These are phyloP conservation scores for Aureobasidium namibiae DNA, from an alignment of 2,329 filamentous ascomycete genomes.

Conservation along the genomic window DNA sequence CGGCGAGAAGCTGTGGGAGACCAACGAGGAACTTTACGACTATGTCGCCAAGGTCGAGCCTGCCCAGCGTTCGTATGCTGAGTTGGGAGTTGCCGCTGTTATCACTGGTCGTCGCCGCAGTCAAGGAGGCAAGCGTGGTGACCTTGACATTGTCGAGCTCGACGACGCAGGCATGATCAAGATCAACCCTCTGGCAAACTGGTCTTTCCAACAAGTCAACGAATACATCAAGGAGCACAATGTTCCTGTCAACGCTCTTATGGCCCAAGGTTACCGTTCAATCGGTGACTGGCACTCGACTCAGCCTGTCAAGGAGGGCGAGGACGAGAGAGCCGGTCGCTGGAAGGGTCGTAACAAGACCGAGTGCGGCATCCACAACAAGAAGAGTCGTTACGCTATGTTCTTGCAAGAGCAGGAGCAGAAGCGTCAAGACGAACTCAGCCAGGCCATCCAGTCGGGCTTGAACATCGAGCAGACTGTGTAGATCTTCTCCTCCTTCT, in stretches of 20 bases:
- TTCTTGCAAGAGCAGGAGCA: conserved; percentile 67
- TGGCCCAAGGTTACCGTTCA: conserved; percentile 95
- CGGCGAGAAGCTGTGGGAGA: conserved; percentile 77
- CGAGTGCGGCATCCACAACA: conserved; percentile 98
- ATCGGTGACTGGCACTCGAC: conserved; percentile 98
- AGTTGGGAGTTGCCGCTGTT: conserved; percentile 81
- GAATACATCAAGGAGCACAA: conserved; percentile 76
- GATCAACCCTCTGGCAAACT: conserved; percentile 94
- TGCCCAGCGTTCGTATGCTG: conserved; percentile 79
- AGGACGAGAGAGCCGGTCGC: conserved; percentile 90
- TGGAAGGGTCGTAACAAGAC: conserved; percentile 97
- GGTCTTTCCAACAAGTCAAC: conserved; percentile 85
- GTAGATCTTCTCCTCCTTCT: conserved; percentile 15
- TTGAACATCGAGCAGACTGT: conserved; percentile 24
- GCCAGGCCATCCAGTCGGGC: conserved; percentile 27
- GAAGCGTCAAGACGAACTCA: conserved; percentile 53
- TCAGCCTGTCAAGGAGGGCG: conserved; percentile 74
- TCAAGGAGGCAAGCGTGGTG: conserved; percentile 86
- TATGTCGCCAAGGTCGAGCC: conserved; percentile 97
- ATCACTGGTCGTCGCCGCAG: conserved; percentile 85
- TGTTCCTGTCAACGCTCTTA: conserved; percentile 86
- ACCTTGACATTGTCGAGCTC: conserved; percentile 84
- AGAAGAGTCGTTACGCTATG: conserved; percentile 84
- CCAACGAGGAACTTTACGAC: conserved; percentile 83
- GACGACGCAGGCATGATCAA: conserved; percentile 90